Evolutionary conservation across 805 yeast species (phyloP), one percentile per base, ranked within the genome.

Genomic region (Suhomyces sp.): DNA sequence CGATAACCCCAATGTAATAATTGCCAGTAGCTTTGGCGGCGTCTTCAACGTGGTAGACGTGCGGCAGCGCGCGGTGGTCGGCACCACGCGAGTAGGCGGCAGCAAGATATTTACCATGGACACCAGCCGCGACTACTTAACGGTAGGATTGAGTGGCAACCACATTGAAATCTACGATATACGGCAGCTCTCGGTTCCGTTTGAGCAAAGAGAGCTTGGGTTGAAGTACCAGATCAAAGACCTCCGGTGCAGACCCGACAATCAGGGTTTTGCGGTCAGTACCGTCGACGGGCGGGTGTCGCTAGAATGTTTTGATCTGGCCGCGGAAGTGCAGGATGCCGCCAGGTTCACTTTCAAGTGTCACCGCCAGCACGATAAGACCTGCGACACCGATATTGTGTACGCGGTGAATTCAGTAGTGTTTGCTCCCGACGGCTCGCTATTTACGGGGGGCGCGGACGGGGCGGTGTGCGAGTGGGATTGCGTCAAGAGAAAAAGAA

Each of bases 221-320:
- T 73, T 89, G 49, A 82, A 82, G 59, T 82, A 82, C 61, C 91
- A 87, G 67, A 81, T 86, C 1, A 73, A 85, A 46, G 80, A 79
- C 23, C 60, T 88, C 35, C 76, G 74, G 56, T 71, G 83, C 38
- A 76, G 84, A 58, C 87, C 88, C 0, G 69, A 75, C 51, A 67
- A 65, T 9, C 65, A 71, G 57, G 94, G 86, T 6, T 86, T 80
- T 64, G 90, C 86, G 0, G 77, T 85, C 31, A 75, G 90, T 26
- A 85, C 93, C 1, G 76, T 90, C n/a, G 96, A 89, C 60, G 96
- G 96, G 0, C 73, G 96, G 27, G 90, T 87, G 1, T 84, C 91
- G 0, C 80, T 90, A 26, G 93, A 89, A 56, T 85, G 77, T 60
- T 81, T 85, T 50, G 82, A 84, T 51, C 78, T 82, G 4, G 66